phyloP scores from a whole-genome alignment of 2,329 filamentous ascomycete species.

The Penicillium sp. region DNA sequence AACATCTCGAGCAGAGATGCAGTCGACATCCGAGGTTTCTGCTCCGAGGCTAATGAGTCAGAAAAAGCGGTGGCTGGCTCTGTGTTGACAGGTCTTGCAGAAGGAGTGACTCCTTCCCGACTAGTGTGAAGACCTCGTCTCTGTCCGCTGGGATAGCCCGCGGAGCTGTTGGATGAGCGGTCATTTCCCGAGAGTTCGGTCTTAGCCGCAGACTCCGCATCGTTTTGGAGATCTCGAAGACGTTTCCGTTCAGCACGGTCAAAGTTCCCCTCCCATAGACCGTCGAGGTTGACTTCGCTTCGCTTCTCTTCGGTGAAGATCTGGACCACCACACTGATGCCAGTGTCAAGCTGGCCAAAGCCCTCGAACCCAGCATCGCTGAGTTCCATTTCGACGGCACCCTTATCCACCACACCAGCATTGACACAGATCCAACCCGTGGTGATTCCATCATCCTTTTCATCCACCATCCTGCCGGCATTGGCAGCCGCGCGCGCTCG shows the following conservation, averaged over 20 bases:
- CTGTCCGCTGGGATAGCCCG: slow-evolving; percentile 29
- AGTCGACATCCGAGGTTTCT: slow-evolving; percentile 16
- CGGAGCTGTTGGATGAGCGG: slow-evolving; percentile 24
- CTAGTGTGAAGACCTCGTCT: slow-evolving; percentile 33
- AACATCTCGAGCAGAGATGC: slow-evolving; percentile 34
- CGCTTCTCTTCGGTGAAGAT: slow-evolving; percentile 74
- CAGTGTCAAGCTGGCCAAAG: slow-evolving; percentile 67
- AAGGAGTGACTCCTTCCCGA: background rate
- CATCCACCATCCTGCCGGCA: slow-evolving; percentile 59
- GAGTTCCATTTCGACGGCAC: slow-evolving; percentile 32
- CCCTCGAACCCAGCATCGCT: slow-evolving; percentile 64
- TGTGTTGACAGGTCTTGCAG: background rate
- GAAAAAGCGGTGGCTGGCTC: slow-evolving; percentile 2
- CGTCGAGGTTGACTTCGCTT: slow-evolving; percentile 68
- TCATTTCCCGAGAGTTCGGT: slow-evolving; percentile 24
- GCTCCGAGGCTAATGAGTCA: background rate
- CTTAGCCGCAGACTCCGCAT: slow-evolving; percentile 29
- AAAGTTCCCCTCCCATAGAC: slow-evolving; percentile 61
- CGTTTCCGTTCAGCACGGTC: slow-evolving; percentile 45
- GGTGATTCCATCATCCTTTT: slow-evolving; percentile 81
- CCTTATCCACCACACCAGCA: slow-evolving; percentile 70
- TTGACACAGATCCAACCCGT: slow-evolving; percentile 98
- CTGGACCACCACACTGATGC: slow-evolving; percentile 69
- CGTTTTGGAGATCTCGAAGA: slow-evolving; percentile 33
- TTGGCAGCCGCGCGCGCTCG: slow-evolving; percentile 80